Evolutionary conservation across 2,329 filamentous ascomycete species (phyloP), one percentile per base, ranked within the genome.

Genomic region (Aspergillus neotritici): DNA sequence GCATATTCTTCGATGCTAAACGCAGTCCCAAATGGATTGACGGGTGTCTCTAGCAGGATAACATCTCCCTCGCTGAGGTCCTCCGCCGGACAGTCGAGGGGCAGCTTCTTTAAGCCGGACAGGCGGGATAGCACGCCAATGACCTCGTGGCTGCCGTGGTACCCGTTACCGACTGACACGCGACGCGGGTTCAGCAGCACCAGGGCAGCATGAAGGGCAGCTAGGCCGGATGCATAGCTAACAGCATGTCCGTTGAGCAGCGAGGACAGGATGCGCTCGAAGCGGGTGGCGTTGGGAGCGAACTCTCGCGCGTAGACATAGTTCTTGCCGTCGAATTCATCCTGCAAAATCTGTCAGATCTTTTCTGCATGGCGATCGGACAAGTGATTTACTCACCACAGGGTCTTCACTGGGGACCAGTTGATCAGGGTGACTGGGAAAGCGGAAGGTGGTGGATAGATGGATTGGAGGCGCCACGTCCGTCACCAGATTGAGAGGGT

Each of bases 81-180:
- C 32, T 79, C 77, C 6, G 76, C 72, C 7, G 80, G 71, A 58
- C 80, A 86, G 56, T 84, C 79, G 10, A 97, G 76, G n/a, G 82
- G 76, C 1, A 96, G 74, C 51, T 84, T 77, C 62, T 83, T 67
- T 17, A 94, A 77, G 0, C 85, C 84, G 12, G 83, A 87, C 31
- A 97, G 80, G 49, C 87, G 86, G 38, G 77, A 68, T 47, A 94
- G 74, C 30, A 97, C 56, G 3, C 17, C 65, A 54, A 96, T 79
- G n/a, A 95, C 86, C 51, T 87, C 88, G 64, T 95, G 88, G 67
- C 87, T 94, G 50, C 93, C 93, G 68, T 97, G 91, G 69, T 97
- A 97, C 30, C 90, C 90, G 5, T 77, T 81, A 28, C 83, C 82
- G 48, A 97, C 87, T 48, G 87, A 84, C 41, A 97, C 79, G 43